phyloP scores from a whole-genome alignment of 495 filamentous ascomycete species.

The Talaromyces proteolyticus region DNA sequence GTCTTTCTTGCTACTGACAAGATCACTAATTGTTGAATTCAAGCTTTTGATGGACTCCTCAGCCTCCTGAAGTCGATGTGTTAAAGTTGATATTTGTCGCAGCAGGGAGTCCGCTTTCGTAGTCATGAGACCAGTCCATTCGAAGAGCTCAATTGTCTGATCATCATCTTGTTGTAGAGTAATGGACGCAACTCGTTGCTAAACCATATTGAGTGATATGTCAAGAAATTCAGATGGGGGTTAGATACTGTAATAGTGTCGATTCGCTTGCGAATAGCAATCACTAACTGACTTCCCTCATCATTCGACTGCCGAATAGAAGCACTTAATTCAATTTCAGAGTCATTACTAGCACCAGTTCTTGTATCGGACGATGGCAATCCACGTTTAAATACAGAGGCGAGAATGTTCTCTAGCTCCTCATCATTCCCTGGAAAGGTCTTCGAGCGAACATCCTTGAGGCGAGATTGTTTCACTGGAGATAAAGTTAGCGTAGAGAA shows the following conservation, averaged over 20 bases:
- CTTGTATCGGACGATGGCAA: conserved; percentile 5
- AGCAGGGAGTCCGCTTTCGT: conserved; percentile 31
- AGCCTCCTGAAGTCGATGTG: conserved; percentile 33
- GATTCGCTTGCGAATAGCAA: conserved; percentile 52
- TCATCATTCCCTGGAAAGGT: conserved; percentile 47
- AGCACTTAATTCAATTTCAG: conserved; percentile 31
- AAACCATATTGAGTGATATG: not conserved
- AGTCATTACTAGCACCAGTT: conserved; percentile 8
- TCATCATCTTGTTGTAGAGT: conserved; percentile 55
- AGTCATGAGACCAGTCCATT: conserved; percentile 60
- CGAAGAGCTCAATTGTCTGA: conserved; percentile 61
- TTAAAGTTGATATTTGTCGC: conserved; percentile 41
- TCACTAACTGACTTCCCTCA: conserved; percentile 30
- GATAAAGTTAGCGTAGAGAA: too few relatives aligned
- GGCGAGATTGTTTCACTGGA: conserved; percentile 39
- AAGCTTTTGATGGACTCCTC: conserved; percentile 45
- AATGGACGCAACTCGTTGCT: conserved; percentile 70
- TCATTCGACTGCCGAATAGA: conserved; percentile 21
- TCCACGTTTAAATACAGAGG: conserved; percentile 23
- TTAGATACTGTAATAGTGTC: conserved; percentile 48
- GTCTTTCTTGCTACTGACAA: conserved; percentile 57
- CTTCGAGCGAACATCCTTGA: conserved; percentile 42
- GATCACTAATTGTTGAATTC: conserved; percentile 53
- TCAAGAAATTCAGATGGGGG: not conserved
- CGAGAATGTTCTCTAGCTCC: conserved; percentile 52